Base-by-base conservation (phyloP, 352 stramenopile genomes). In the Pythium biforme region DNA sequence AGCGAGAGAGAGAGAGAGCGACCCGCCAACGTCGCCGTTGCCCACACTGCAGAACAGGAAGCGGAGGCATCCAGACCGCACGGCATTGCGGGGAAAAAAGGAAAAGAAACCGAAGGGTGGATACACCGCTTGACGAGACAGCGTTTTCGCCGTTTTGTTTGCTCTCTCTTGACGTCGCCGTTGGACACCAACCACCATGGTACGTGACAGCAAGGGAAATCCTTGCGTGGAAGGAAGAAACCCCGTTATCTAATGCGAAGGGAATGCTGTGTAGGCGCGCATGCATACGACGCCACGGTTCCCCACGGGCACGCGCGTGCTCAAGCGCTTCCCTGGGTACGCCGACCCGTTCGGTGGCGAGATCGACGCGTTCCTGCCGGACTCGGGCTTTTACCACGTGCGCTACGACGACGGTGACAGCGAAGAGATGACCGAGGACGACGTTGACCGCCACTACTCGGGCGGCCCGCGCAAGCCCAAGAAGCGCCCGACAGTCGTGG, bases 371-470 rank as follows among this genome's bases (percentile, higher is more conserved):
- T 81, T 82, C 55, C 69, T 76, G 17, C 41, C 68, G 7, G 47
- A 63, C 4, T 85, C 83, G 12, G 67, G 83, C 23, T 90, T 86
- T 46, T 92, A 92, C 49, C 81, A 90, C 57, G 81, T 92, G 59
- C 75, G 68, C 12, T 92, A 92, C 48, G 83, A 92, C 41, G 83
- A 92, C 51, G 83, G 81, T 23, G 83, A 92, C 61, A 89, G 77
- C 34, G 83, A 92, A 53, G 83, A 92, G 58, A 92, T 92, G 83
- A 90, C 81, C 1, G 83, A 92, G 57, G 73, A 81, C 19, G 83
- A 92, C 45, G 67, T 92, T 20, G 68, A 85, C 23, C 49, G 33
- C 10, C 62, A 92, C 51, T 74, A 79, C 12, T 12, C 51, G 25
- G 70, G 15, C 70, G 67, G 33, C 34, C 55, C 39, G 19, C 48